Conservation (phyloP, 2,329 filamentous ascomycete genomes). For the Colletotrichum aenigma region DNA sequence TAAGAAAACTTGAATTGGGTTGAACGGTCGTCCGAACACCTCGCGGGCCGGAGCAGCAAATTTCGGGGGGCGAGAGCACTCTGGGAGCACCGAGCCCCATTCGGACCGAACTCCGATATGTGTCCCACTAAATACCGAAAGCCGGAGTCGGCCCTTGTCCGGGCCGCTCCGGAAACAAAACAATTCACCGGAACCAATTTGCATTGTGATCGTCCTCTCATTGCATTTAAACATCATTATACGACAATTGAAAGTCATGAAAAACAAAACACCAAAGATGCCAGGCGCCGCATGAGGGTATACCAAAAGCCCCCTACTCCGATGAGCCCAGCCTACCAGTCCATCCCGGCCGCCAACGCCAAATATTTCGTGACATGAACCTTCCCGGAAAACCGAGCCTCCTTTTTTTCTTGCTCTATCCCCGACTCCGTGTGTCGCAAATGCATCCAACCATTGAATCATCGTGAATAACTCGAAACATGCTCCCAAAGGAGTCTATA, state of each 20-base stretch:
- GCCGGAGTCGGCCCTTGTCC: background rate
- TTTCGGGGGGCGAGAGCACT: background rate
- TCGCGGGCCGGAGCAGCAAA: background rate
- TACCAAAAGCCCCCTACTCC: slow-evolving; percentile 10
- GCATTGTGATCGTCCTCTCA: background rate
- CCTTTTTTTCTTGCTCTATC: slow-evolving; percentile 8
- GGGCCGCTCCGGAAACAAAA: background rate
- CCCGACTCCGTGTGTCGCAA: slow-evolving; percentile 8
- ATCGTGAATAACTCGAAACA: background rate
- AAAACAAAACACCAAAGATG: background rate
- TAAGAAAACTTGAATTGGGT: background rate
- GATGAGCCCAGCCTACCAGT: background rate
- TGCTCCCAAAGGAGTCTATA: slow-evolving; percentile 8
- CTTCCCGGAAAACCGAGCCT: background rate
- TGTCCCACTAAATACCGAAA: background rate
- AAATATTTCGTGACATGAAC: background rate
- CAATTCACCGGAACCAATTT: background rate
- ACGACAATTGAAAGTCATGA: background rate
- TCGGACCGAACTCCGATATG: background rate
- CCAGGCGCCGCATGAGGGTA: slow-evolving; percentile 15
- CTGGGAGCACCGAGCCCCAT: background rate
- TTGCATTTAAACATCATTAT: background rate
- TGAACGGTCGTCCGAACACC: background rate
- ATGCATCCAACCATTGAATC: background rate
- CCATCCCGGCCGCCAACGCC: slow-evolving; percentile 4